Evolutionary conservation across 2,329 filamentous ascomycete genomes (phyloP), one percentile per base, ranked within the genome.

Genomic region (Macrophomina tecta): DNA sequence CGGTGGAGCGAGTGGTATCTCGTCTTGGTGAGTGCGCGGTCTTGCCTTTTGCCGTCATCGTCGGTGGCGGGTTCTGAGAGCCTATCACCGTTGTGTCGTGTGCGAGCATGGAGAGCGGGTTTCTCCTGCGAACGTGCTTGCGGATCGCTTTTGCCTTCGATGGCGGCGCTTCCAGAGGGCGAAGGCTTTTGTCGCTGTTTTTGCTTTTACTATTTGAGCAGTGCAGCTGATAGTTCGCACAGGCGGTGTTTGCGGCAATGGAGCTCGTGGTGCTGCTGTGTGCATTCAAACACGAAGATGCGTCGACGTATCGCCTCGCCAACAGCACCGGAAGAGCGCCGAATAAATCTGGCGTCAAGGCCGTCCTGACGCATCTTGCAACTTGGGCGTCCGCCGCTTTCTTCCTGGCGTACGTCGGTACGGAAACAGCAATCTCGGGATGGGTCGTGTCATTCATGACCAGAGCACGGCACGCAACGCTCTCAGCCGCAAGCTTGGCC

Each of bases 371-470:
- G 1, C 72, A 78, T 46, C 71, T 66, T 0, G 79, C 77, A 0
- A 79, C 76, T 0, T 82, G 80, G 79, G 70, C 80, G 11, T 82
- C 80, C 45, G 79, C 80, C 1, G 72, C 73, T 0, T 83, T 80
- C 69, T 81, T 82, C 66, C 77, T 83, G 9, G 74, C 78, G 4
- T 82, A 82, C 67, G 78, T 83, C 4, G 81, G 81, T 16, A 81
- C 79, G 16, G 82, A 84, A 68, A 77, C 77, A 23, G 78, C 78
- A 0, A 80, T 83, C 0, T 82, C 80, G 2, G 81, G 81, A 38
- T 84, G 82, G 82, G 75, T 83, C 9, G 77, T 82, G 1, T 78
- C 80, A 0, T 84, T 81, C 72, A 83, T 83, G 80, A 72, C 73
- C 4, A 77, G 81, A 2, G 73, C 76, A 14, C 80, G 81, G 4